Percentiles rank a stretch among this genome's conserved stretches.
These are phyloP conservation scores for Phytopythium chamaehyphon DNA, from an alignment of 352 stramenopile species.

Conservation along the genomic window DNA sequence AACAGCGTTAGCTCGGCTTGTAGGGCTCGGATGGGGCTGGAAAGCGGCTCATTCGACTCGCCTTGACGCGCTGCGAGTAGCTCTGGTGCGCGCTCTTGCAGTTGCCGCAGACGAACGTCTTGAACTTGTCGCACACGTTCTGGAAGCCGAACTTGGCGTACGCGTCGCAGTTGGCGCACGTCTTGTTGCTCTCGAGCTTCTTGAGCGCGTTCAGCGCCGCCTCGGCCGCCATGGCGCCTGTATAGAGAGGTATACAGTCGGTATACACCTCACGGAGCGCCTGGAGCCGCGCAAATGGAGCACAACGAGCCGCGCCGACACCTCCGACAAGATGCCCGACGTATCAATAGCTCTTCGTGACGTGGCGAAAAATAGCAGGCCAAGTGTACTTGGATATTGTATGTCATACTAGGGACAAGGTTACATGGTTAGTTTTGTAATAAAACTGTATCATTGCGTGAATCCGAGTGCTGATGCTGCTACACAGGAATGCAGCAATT, in stretches of 20 bases:
- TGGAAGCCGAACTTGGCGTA: slow-evolving; percentile 91
- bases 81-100: slow-evolving; percentile 95
- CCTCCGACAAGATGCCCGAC: too few species aligned
- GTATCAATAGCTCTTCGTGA: too few species aligned
- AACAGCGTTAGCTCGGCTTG: neutral
- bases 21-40: neutral
- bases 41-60: slow-evolving; percentile 2
- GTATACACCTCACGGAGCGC: too few species aligned
- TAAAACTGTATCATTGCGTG: too few species aligned
- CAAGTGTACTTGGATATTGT: too few species aligned
- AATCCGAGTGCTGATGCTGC: too few species aligned
- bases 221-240: slow-evolving; percentile 36
- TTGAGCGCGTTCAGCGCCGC: slow-evolving; percentile 76
- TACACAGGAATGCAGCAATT: too few species aligned
- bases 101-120: slow-evolving; percentile 92
- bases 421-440: too few species aligned
- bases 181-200: slow-evolving; percentile 83
- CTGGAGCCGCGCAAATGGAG: too few species aligned
- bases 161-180: slow-evolving; percentile 79
- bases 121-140: slow-evolving; percentile 92
- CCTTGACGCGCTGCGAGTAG: slow-evolving; percentile 93
- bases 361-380: too few species aligned
- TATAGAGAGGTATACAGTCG: neutral
- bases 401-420: too few species aligned
- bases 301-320: too few species aligned